A percentile compares a stretch with the other conserved stretches of the same genome.
Evolutionary conservation across 805 yeast genomes (phyloP).

Genomic region (Candida ulmi): DNA sequence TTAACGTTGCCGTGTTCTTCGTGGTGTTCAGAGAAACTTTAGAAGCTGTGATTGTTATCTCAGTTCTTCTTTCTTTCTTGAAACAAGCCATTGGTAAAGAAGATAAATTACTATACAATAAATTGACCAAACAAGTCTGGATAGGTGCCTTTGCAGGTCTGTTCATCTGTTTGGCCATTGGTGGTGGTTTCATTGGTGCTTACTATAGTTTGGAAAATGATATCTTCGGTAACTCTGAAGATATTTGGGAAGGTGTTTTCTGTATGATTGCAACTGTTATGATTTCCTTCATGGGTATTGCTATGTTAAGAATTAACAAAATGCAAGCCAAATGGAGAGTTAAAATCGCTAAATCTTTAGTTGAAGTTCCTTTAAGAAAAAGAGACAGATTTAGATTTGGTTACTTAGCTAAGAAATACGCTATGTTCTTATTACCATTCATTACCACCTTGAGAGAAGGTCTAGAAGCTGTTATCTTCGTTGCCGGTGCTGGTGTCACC

Average conservation of each 20-base stretch:
- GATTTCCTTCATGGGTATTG: constrained; percentile 92
- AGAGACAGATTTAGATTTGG: constrained; percentile 50
- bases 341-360: constrained; percentile 81
- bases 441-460: constrained; percentile 95
- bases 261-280: constrained; percentile 84
- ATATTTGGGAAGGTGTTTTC: constrained; percentile 95
- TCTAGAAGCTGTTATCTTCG: constrained; percentile 91
- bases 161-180: constrained; percentile 72
- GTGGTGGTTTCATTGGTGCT: constrained; percentile 92
- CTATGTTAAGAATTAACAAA: constrained; percentile 92
- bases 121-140: constrained; percentile 80
- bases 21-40: constrained; percentile 90
- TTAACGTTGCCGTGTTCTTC: constrained; percentile 60
- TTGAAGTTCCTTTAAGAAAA: constrained; percentile 48
- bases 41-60: constrained; percentile 88
- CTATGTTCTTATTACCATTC: constrained; percentile 86
- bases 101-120: constrained; percentile 51
- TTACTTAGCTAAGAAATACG: constrained; percentile 62
- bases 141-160: constrained; percentile 71
- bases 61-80: constrained; percentile 86
- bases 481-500: constrained; percentile 88
- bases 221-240: constrained; percentile 84
- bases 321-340: constrained; percentile 97
- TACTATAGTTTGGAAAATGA: constrained; percentile 77
- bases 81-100: constrained; percentile 73